A percentile compares a stretch with the other conserved stretches of the same genome.
Conservation (phyloP, 306 rosid species). For the Vigna unguiculata region DNA sequence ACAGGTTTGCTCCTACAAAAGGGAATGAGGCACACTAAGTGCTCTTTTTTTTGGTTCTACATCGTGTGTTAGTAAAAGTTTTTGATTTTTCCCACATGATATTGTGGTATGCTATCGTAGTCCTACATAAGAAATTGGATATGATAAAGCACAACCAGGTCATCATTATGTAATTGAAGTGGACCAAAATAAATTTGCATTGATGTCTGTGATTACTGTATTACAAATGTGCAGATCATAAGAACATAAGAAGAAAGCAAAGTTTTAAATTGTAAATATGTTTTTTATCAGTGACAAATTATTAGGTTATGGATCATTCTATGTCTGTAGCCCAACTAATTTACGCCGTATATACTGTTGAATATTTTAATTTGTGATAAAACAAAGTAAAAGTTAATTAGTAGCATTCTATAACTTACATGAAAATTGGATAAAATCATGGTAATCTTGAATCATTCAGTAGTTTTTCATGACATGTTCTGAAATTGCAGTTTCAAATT, state of each 20-base stretch:
- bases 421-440: no score
- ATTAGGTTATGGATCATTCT: no score
- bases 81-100: background rate
- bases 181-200: background rate
- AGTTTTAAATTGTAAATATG: background rate
- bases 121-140: background rate
- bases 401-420: no score
- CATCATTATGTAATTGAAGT: background rate
- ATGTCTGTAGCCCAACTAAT: no score
- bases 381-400: no score
- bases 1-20: background rate
- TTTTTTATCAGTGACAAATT: no score
- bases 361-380: no score
- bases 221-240: background rate
- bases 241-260: background rate
- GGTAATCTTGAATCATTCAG: no score
- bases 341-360: no score
- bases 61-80: background rate
- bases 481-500: background rate
- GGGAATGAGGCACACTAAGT: background rate
- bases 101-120: background rate
- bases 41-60: constrained; percentile 8
- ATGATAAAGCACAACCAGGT: background rate
- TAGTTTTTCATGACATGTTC: background rate
- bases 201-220: background rate